A percentile compares a stretch with the other conserved stretches of the same genome.
Conservation (phyloP, 352 stramenopile species). For the Pythium scleroteichum region DNA sequence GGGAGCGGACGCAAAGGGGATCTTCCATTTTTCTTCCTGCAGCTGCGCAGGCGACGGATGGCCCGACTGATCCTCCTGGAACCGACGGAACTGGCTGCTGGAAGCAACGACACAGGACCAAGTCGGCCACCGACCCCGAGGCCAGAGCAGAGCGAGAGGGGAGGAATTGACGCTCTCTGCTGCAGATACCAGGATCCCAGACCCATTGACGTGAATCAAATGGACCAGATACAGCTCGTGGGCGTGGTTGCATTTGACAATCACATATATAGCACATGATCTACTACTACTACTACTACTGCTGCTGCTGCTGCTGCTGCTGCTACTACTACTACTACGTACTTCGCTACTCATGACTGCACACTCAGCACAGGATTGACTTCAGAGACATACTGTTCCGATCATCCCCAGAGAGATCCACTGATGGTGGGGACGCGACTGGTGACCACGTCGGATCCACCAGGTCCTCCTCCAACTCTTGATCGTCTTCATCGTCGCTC, state of each 20-base stretch:
- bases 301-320: conserved; percentile 6
- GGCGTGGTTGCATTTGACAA: background rate
- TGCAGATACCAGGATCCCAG: background rate
- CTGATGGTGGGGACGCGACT: conserved; percentile 4
- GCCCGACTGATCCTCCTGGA: conserved; percentile 17
- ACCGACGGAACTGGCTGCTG: conserved; percentile 20
- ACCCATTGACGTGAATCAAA: background rate
- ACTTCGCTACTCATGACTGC: background rate
- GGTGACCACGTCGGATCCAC: conserved; percentile 27
- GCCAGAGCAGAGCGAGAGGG: background rate
- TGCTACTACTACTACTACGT: background rate
- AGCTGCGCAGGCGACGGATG: conserved; percentile 12
- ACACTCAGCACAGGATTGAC: conserved; percentile 68
- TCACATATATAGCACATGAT: too few species aligned
- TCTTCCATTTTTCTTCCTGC: conserved; percentile 33
- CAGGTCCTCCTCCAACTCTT: conserved; percentile 23
- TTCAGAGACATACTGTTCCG: conserved; percentile 73
- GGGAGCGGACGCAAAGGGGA: conserved; percentile 1
- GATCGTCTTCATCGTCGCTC: conserved; percentile 53
- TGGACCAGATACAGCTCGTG: background rate
- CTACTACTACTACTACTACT: too few species aligned
- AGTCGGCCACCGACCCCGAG: background rate
- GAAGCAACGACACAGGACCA: background rate
- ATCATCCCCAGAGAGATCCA: conserved; percentile 28
- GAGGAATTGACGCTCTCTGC: background rate